Evolutionary conservation across 768 basidiomycete genomes (phyloP), one percentile per base, ranked within the genome.

Genomic region (Strobilomyces echinocephalus): DNA sequence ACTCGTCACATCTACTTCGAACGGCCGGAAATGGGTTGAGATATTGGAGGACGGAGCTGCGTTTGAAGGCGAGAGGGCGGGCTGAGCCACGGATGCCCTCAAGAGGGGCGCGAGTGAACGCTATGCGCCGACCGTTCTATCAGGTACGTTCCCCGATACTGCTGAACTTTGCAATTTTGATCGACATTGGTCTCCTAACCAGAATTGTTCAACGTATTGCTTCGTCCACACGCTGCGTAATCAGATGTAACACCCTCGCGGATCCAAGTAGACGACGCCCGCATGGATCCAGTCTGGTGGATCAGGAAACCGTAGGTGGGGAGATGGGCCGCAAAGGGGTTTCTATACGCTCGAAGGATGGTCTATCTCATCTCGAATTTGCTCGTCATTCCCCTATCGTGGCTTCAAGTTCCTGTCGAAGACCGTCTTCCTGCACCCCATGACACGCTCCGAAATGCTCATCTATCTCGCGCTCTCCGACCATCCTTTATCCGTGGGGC

Each of bases 11-110:
- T 74, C 15, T 86, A 88, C 45, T 87, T 93, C 50, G 79, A 76
- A 34, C 78, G 81, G 49, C 60, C 71, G 4, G 89, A 91, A 21
- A n/a, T 92, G 93, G 83, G 69, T 80, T 14, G 83, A 84, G 20
- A n/a, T n/a, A n/a, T n/a, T n/a, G n/a, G n/a, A 75, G 55, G 76
- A 89, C 55, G 89, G 87, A 0, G 82, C 79, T 1, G 74, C 82
- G 28, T 91, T 91, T 63, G 86, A 87, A 57, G 89, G 91, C 63
- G 92, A 97, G 60, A 73, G 85, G 49, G 82, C 95, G 0, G 86
- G 90, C 41, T 80, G 80, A 79, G 78, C 87, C 2, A 83, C 94
- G 79, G 79, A 81, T 7, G 73, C 84, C 34, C 65, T 87, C 52
- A 65, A 82, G 63, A 63, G 87, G 60, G 80, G 87, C 0, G 73